Conservation (phyloP, 768 basidiomycete genomes). For the Naganishia vishniacii region DNA sequence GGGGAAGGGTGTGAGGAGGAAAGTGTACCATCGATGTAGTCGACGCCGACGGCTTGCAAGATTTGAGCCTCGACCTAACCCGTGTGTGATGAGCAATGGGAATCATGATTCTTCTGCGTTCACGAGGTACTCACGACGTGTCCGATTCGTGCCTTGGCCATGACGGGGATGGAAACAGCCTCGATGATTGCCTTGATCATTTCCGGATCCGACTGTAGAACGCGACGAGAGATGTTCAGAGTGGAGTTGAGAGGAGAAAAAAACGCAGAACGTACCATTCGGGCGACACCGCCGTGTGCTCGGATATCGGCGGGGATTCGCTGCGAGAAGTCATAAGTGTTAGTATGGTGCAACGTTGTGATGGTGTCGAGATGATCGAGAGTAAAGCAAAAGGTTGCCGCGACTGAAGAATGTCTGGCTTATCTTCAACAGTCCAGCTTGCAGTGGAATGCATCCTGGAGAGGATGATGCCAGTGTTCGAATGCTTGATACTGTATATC, state of each 20-base stretch:
- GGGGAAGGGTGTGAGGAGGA: neutral
- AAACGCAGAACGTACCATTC: constrained; percentile 68
- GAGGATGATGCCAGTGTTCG: too few relatives aligned
- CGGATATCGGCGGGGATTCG: constrained; percentile 94
- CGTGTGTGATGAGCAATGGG: neutral
- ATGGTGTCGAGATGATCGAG: too few relatives aligned
- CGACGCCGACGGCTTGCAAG: constrained; percentile 84
- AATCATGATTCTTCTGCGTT: too few relatives aligned
- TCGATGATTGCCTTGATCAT: constrained; percentile 96
- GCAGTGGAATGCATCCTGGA: too few relatives aligned
- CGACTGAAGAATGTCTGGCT: too few relatives aligned
- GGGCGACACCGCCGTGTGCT: constrained; percentile 81
- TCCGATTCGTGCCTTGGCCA: constrained; percentile 83
- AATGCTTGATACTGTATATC: too few relatives aligned
- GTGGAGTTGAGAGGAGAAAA: neutral
- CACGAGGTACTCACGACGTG: constrained; percentile 57
- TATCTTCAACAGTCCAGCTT: too few relatives aligned
- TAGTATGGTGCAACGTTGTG: constrained; percentile 53
- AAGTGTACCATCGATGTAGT: constrained; percentile 60
- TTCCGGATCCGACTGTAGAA: constrained; percentile 71
- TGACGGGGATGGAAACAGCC: constrained; percentile 93
- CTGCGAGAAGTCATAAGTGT: constrained; percentile 11
- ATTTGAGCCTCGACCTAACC: constrained; percentile 85
- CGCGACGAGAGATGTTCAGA: neutral
- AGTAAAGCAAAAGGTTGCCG: neutral